These are phyloP conservation scores for Rosa hybrid DNA, from an alignment of 331 rosid species.

Conservation along the genomic window DNA sequence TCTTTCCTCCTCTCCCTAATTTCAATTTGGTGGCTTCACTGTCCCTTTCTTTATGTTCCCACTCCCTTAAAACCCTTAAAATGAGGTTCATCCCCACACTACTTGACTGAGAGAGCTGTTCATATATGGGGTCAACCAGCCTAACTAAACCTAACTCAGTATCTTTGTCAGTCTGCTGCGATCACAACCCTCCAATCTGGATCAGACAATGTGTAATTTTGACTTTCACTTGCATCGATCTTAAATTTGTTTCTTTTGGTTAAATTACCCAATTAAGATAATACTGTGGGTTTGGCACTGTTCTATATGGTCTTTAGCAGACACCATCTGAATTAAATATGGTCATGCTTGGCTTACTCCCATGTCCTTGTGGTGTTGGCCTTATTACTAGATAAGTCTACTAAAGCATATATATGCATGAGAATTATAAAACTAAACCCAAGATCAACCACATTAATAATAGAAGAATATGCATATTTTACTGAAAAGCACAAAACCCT, in stretches of 20 bases:
- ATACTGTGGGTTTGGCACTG: slow-evolving; percentile 17
- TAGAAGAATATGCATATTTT: slow-evolving; percentile 48
- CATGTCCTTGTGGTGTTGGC: slow-evolving; percentile 46
- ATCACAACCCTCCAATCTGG: slow-evolving; percentile 73
- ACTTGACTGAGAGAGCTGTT: slow-evolving; percentile 21
- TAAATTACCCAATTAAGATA: slow-evolving; percentile 25
- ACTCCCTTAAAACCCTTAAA: slow-evolving; percentile 47
- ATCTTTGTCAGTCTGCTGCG: slow-evolving; percentile 63
- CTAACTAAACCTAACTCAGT: slow-evolving; percentile 43
- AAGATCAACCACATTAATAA: not conserved
- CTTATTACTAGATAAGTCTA: slow-evolving; percentile 32
- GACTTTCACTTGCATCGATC: slow-evolving; percentile 52
- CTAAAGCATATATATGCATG: slow-evolving; percentile 17
- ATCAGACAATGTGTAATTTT: slow-evolving; percentile 73
- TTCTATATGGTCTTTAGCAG: slow-evolving; percentile 40
- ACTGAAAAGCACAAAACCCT: slow-evolving; percentile 48
- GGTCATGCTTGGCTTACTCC: slow-evolving; percentile 37
- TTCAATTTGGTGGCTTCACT: slow-evolving; percentile 50
- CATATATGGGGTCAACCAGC: slow-evolving; percentile 31
- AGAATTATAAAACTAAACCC: not conserved
- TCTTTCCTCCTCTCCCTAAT: slow-evolving; percentile 36
- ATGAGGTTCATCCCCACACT: slow-evolving; percentile 38
- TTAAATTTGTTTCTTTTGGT: slow-evolving; percentile 7
- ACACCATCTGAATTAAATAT: slow-evolving; percentile 36
- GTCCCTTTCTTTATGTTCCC: slow-evolving; percentile 56